Percentiles rank a stretch among this genome's conserved stretches.
These are phyloP conservation scores for Tuber microsphaerosporum DNA, from an alignment of 495 filamentous ascomycete genomes.

Conservation along the genomic window DNA sequence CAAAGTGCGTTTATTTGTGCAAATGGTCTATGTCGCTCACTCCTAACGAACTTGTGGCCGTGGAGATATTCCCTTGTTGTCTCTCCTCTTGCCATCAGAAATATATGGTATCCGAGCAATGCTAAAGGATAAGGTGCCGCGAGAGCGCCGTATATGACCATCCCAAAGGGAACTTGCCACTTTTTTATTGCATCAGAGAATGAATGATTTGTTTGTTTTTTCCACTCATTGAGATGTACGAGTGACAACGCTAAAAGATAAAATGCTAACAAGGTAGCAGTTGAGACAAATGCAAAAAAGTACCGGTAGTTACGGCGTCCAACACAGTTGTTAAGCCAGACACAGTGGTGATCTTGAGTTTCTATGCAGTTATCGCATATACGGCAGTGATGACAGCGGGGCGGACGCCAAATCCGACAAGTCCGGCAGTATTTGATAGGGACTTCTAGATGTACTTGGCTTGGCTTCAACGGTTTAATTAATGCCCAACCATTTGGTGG, in stretches of 20 bases:
- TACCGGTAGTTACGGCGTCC: constrained; percentile 96
- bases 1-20: constrained; percentile 66
- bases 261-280: constrained; percentile 64
- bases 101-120: constrained; percentile 79
- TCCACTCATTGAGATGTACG: constrained; percentile 71
- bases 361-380: constrained; percentile 95
- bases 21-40: constrained; percentile 86
- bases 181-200: constrained; percentile 57
- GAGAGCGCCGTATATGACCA: constrained; percentile 75
- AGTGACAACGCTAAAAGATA: constrained; percentile 70
- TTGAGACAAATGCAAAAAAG: constrained; percentile 82
- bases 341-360: constrained; percentile 96
- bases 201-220: constrained; percentile 51
- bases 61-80: constrained; percentile 95
- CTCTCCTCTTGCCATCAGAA: constrained; percentile 80
- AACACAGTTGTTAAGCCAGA: constrained; percentile 98
- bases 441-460: constrained; percentile 71
- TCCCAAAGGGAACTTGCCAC: constrained; percentile 69
- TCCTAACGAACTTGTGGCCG: constrained; percentile 85
- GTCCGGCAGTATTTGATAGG: constrained; percentile 96
- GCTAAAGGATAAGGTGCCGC: constrained; percentile 74
- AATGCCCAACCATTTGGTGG: constrained; percentile 85
- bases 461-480: constrained; percentile 62
- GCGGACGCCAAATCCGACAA: constrained; percentile 92
- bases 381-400: constrained; percentile 90